Evolutionary conservation across 371 early-diverging fungal species (phyloP).

Genomic region (Mucor ambiguus): DNA sequence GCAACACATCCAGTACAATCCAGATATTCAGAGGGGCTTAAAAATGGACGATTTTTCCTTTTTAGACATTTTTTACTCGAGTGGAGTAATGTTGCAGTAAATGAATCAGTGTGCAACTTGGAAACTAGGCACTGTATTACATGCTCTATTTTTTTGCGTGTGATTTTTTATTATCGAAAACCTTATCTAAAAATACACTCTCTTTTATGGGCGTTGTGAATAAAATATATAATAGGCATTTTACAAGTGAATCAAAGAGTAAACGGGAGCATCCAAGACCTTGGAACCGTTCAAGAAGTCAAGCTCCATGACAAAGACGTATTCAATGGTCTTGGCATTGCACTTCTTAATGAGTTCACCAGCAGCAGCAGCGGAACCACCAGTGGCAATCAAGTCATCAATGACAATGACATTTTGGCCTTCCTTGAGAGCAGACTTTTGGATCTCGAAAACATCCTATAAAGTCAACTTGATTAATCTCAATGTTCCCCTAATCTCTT

Average conservation of each 20-base stretch:
- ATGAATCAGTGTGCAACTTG: neutral
- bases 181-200: neutral
- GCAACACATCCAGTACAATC: neutral
- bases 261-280: constrained; percentile 81
- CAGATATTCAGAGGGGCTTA: neutral
- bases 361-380: constrained; percentile 86
- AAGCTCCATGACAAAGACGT: constrained; percentile 92
- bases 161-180: neutral
- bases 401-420: constrained; percentile 89
- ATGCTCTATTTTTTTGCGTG: neutral
- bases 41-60: neutral
- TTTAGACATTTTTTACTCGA: neutral
- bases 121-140: neutral
- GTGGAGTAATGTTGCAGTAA: neutral
- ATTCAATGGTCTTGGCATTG: constrained; percentile 80
- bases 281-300: constrained; percentile 80
- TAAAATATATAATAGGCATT: neutral
- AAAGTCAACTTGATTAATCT: constrained; percentile 1
- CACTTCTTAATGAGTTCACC: constrained; percentile 77
- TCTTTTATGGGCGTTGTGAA: no score
- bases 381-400: constrained; percentile 97
- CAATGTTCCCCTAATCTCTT: neutral
- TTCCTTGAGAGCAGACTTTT: constrained; percentile 75
- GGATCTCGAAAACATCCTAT: constrained; percentile 92
- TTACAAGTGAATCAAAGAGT: constrained; percentile 84